Evolutionary conservation across 345 rosid species (phyloP).

Genomic region (Sisymbrium altissimum): DNA sequence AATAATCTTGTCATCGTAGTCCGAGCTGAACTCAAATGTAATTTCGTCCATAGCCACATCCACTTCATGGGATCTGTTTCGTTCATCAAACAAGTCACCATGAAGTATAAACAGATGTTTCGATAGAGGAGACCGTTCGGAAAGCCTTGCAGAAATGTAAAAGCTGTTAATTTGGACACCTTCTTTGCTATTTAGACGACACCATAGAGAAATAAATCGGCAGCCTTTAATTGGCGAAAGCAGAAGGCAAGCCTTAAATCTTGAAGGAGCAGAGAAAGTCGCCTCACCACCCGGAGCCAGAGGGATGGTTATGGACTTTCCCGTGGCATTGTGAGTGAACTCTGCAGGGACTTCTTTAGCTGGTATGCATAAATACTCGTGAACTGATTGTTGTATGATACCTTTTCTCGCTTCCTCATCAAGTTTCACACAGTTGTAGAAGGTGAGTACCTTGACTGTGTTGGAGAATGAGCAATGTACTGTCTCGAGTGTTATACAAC

Average conservation of each 20-base stretch:
- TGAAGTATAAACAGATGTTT: neutral
- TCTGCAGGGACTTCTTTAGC: neutral
- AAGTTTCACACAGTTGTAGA: neutral
- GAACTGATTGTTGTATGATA: neutral
- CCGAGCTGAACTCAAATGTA: neutral
- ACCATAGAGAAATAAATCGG: accelerated
- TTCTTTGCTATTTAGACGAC: neutral
- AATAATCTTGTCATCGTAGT: neutral
- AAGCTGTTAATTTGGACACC: neutral
- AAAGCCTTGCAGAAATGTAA: too few species aligned
- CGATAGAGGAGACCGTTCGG: neutral
- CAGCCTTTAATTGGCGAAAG: neutral
- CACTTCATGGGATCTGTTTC: neutral
- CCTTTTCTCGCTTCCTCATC: neutral
- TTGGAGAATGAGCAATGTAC: neutral
- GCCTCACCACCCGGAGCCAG: neutral
- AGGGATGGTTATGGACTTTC: neutral
- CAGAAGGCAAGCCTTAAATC: neutral
- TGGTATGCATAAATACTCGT: neutral
- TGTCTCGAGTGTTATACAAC: conserved; percentile 1
- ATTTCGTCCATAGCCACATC: neutral
- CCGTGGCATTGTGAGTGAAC: neutral
- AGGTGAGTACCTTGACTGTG: neutral
- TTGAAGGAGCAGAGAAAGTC: neutral
- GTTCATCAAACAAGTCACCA: neutral